These are phyloP conservation scores for Salix viminalis DNA, from an alignment of 345 rosid genomes.

Conservation along the genomic window DNA sequence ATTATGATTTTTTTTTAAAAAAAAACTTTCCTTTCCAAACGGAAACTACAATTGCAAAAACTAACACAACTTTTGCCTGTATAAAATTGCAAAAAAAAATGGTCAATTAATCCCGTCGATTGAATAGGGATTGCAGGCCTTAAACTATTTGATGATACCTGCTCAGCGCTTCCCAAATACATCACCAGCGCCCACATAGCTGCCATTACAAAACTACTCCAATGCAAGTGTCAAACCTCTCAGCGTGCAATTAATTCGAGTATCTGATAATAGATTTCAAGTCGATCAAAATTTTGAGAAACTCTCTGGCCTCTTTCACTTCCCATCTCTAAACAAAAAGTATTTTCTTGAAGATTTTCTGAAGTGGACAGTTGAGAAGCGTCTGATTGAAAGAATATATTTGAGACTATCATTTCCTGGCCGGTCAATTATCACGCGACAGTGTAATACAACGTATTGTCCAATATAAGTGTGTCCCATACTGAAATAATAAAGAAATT, in stretches of 20 bases:
- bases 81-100: too few relatives aligned
- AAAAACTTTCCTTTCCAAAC: too few relatives aligned
- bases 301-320: background rate
- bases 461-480: background rate
- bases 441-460: background rate
- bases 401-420: constrained; percentile 11
- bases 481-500: background rate
- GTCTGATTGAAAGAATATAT: background rate
- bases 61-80: too few relatives aligned
- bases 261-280: background rate
- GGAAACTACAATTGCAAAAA: too few relatives aligned
- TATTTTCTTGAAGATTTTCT: background rate
- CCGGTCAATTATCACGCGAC: constrained; percentile 1
- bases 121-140: too few relatives aligned
- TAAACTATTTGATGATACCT: too few relatives aligned
- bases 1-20: too few relatives aligned
- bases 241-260: background rate
- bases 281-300: background rate
- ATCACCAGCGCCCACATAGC: background rate
- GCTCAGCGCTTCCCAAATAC: background rate
- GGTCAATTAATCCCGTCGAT: too few relatives aligned
- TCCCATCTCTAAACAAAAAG: background rate
- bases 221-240: background rate
- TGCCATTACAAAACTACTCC: background rate
- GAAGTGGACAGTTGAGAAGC: background rate